These are phyloP conservation scores for Filosporella fistucella DNA, from an alignment of 495 filamentous ascomycete genomes.

Conservation along the genomic window DNA sequence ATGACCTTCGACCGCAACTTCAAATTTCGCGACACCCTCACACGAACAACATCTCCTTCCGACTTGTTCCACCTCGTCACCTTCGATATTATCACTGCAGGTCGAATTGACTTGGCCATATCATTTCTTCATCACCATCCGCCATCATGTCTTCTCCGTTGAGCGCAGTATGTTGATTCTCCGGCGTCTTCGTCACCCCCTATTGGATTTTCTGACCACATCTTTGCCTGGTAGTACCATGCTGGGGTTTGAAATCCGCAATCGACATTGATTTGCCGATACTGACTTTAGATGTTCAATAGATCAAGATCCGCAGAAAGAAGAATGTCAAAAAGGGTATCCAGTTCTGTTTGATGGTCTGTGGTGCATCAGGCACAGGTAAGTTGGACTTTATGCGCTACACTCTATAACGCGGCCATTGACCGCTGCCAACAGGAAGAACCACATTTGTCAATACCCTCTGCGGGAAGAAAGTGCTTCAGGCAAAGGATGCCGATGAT, in stretches of 20 bases:
- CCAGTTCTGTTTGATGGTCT: conserved; percentile 99
- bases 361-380: conserved; percentile 98
- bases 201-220: conserved; percentile 23
- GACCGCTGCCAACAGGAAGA: conserved; percentile 56
- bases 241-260: conserved; percentile 20
- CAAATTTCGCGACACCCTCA: conserved; percentile 18
- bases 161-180: conserved; percentile 50
- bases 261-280: conserved; percentile 13
- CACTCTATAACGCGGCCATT: background rate
- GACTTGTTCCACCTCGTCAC: background rate
- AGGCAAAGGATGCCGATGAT: conserved; percentile 87
- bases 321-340: conserved; percentile 99
- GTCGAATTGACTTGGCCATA: background rate
- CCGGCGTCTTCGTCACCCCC: conserved; percentile 16
- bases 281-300: conserved; percentile 21
- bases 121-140: background rate
- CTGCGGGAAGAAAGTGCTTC: conserved; percentile 88
- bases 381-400: conserved; percentile 29
- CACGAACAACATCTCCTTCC: conserved; percentile 5
- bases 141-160: conserved; percentile 54
- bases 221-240: conserved; percentile 22
- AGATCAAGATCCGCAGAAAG: conserved; percentile 98
- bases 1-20: conserved; percentile 20
- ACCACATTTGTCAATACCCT: conserved; percentile 99
- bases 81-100: conserved; percentile 1